Percentiles rank a stretch among this genome's conserved stretches.
phyloP scores from a whole-genome alignment of 2,329 filamentous ascomycete genomes.

The Monosporascus sp. region DNA sequence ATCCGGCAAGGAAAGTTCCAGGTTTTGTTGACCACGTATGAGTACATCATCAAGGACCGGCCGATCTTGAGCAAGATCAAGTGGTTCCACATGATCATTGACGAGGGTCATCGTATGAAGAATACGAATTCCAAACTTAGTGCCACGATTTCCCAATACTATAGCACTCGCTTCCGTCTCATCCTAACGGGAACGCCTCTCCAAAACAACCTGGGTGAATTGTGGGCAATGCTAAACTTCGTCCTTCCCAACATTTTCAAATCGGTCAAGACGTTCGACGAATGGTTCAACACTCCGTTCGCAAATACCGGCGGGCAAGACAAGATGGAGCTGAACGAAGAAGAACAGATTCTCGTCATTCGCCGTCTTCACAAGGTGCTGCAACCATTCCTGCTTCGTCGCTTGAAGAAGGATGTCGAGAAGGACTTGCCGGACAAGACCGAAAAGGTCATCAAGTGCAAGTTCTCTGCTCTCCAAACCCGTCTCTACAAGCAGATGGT shows the following conservation, averaged over 20 bases:
- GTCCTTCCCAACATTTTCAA: conserved; percentile 98
- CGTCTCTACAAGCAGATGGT: conserved; percentile 97
- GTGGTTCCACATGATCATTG: conserved; percentile 99
- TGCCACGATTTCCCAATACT: conserved; percentile 90
- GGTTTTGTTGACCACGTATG: conserved; percentile 93
- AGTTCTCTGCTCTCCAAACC: conserved; percentile 88
- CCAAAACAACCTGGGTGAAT: conserved; percentile 91
- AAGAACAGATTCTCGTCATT: conserved; percentile 98
- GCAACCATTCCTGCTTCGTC: conserved; percentile 91
- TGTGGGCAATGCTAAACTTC: conserved; percentile 98
- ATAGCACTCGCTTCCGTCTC: conserved; percentile 87
- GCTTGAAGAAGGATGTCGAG: conserved; percentile 98
- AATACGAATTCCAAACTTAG: conserved; percentile 95
- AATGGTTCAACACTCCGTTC: conserved; percentile 99
- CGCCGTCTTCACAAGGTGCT: conserved; percentile 96
- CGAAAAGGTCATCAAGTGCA: conserved; percentile 98
- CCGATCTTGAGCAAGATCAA: conserved; percentile 96
- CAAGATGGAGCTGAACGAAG: conserved; percentile 98
- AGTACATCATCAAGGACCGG: conserved; percentile 99
- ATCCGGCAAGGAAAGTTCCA: conserved; percentile 95
- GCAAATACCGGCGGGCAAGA: conserved; percentile 97
- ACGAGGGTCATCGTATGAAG: conserved; percentile 99
- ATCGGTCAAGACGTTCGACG: conserved; percentile 96
- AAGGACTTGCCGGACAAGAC: conserved; percentile 99
- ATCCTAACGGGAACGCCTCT: conserved; percentile 96